Evolutionary conservation across 352 stramenopile genomes (phyloP).

Genomic region (Pythium monospermum): DNA sequence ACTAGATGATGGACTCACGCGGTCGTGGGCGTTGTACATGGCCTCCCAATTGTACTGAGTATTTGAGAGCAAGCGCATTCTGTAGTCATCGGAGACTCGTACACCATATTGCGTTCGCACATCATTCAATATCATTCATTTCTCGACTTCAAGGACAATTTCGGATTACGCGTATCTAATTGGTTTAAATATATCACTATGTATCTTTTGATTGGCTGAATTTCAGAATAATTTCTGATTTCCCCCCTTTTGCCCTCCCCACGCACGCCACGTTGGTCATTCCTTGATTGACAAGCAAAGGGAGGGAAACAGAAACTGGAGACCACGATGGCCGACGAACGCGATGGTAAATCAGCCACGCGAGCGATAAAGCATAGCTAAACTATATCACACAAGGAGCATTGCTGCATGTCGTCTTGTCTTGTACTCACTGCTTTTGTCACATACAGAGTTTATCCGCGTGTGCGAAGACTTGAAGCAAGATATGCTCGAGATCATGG

Average conservation of each 20-base stretch:
- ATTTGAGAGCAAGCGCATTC: neutral
- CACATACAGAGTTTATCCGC: slow-evolving; percentile 64
- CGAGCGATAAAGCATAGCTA: no score
- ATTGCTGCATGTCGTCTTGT: no score
- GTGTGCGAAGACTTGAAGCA: slow-evolving; percentile 70
- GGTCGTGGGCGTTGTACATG: slow-evolving; percentile 81
- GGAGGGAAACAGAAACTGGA: neutral
- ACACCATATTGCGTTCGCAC: neutral
- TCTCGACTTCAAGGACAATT: no score
- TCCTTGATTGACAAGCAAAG: neutral
- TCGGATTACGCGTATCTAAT: no score
- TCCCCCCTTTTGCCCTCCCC: neutral
- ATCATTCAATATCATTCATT: neutral
- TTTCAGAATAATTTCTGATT: slow-evolving; percentile 17
- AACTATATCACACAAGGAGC: no score
- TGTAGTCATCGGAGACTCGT: neutral
- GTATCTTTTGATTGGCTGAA: slow-evolving; percentile 10
- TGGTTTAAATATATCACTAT: neutral
- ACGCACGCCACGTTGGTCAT: no score
- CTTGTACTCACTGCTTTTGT: no score
- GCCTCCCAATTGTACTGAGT: slow-evolving; percentile 23
- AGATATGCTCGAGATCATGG: slow-evolving; percentile 67
- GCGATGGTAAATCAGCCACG: no score
- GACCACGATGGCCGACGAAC: slow-evolving; percentile 18
- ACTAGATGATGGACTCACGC: slow-evolving; percentile 73